Percentiles rank a stretch among this genome's conserved stretches.
phyloP scores from a whole-genome alignment of 1,284 basidiomycete species.

The Austroboletus niveus region DNA sequence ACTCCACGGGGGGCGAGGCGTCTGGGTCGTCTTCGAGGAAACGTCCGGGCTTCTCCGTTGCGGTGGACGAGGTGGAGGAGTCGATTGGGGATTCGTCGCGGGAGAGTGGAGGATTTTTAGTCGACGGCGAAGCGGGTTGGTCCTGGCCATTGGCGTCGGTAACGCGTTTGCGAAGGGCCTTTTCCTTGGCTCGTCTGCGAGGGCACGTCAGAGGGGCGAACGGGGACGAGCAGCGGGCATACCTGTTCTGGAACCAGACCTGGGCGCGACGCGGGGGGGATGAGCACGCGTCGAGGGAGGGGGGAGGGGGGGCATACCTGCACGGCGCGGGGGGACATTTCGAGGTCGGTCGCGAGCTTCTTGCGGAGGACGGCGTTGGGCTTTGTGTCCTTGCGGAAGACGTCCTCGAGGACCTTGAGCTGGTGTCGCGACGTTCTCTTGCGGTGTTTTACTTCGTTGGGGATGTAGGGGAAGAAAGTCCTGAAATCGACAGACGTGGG shows the following conservation, averaged over 20 bases:
- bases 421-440: slow-evolving; percentile 82
- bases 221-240: slow-evolving; percentile 18
- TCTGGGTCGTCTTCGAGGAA: slow-evolving; percentile 13
- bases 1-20: slow-evolving; percentile 5
- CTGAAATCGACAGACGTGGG: slow-evolving; percentile 46
- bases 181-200: slow-evolving; percentile 78
- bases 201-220: neutral
- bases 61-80: slow-evolving; percentile 31
- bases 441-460: slow-evolving; percentile 88
- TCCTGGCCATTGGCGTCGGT: slow-evolving; percentile 15
- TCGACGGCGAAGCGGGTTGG: slow-evolving; percentile 7
- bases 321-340: slow-evolving; percentile 90
- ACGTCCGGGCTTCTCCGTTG: slow-evolving; percentile 27
- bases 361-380: slow-evolving; percentile 82
- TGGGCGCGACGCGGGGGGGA: slow-evolving; percentile 30
- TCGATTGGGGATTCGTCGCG: slow-evolving; percentile 31
- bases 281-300: slow-evolving; percentile 19
- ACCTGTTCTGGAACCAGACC: slow-evolving; percentile 94
- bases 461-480: slow-evolving; percentile 79
- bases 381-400: slow-evolving; percentile 86
- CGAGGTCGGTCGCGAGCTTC: slow-evolving; percentile 75
- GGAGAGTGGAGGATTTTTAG: slow-evolving; percentile 17
- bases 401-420: slow-evolving; percentile 81
- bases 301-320: slow-evolving; percentile 60
- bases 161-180: slow-evolving; percentile 36